phyloP scores from a whole-genome alignment of 2,329 filamentous ascomycete species.

The Calonectria hawksworthii region DNA sequence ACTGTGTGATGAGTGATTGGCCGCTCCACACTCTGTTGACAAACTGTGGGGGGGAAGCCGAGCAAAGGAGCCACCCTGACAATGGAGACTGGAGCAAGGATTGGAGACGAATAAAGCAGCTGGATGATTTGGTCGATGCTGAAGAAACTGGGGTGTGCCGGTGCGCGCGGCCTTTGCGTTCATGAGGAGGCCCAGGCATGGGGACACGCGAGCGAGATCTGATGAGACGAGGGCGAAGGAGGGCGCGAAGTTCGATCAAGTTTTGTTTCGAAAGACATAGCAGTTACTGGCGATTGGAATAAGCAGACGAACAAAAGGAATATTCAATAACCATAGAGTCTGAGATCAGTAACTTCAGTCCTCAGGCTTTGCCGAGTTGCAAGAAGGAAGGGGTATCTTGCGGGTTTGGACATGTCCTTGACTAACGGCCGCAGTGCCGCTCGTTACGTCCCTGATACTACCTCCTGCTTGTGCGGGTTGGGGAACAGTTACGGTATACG shows the following conservation, averaged over 20 bases:
- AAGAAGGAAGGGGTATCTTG: conserved; percentile 21
- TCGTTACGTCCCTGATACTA: conserved; percentile 30
- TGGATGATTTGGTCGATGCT: conserved; percentile 20
- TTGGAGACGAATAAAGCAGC: conserved; percentile 39
- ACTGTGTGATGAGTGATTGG: conserved; percentile 39
- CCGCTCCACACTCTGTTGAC: conserved; percentile 44
- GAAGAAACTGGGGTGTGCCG: conserved; percentile 29
- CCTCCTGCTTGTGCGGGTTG: conserved; percentile 20
- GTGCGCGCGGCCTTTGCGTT: conserved; percentile 34
- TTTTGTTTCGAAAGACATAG: neutral
- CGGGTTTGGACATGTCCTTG: conserved; percentile 10
- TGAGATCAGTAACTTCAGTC: neutral
- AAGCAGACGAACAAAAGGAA: neutral
- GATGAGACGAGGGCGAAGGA: conserved; percentile 14
- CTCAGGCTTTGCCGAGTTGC: conserved; percentile 15
- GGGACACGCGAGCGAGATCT: conserved; percentile 23
- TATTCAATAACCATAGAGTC: neutral
- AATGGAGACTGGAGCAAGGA: conserved; percentile 30
- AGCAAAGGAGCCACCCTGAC: conserved; percentile 22
- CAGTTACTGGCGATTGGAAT: neutral
- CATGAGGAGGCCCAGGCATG: neutral
- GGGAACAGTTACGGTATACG: conserved; percentile 1
- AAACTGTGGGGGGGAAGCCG: conserved; percentile 40
- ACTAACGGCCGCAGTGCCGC: conserved; percentile 22
- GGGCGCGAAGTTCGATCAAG: conserved; percentile 21